Conservation (phyloP, 1,139 yeast species). For the Geotrichum histeridarum region DNA sequence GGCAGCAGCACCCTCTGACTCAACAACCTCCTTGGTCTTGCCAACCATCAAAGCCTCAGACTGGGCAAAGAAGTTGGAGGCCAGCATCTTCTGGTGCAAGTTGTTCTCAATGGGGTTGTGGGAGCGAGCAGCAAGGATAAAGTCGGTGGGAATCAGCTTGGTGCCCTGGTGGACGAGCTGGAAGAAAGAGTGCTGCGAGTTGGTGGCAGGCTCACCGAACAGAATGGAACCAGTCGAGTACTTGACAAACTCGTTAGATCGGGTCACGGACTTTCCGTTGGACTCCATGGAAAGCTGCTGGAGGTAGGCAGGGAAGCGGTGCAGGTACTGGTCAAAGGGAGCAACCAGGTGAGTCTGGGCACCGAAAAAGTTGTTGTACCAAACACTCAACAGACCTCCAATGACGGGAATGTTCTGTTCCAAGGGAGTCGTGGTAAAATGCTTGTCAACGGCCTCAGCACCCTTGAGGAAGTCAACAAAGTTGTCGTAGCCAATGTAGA, state of each 20-base stretch:
- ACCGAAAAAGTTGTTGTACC: slow-evolving; percentile 97
- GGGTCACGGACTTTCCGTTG: slow-evolving; percentile 94
- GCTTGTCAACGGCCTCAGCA: slow-evolving; percentile 95
- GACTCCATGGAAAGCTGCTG: slow-evolving; percentile 99
- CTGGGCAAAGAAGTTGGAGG: slow-evolving; percentile 97
- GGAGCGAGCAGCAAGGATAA: slow-evolving; percentile 92
- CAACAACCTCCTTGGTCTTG: slow-evolving; percentile 76
- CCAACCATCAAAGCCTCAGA: slow-evolving; percentile 98
- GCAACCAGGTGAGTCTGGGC: slow-evolving; percentile 98
- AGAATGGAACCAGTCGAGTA: slow-evolving; percentile 93
- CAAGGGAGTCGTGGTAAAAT: slow-evolving; percentile 75
- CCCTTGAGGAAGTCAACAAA: slow-evolving; percentile 89
- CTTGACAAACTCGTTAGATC: slow-evolving; percentile 83
- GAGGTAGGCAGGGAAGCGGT: slow-evolving; percentile 97
- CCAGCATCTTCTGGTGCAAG: slow-evolving; percentile 95
- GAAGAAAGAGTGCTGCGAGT: slow-evolving; percentile 98
- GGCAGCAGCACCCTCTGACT: slow-evolving; percentile 81
- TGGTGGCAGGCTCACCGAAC: slow-evolving; percentile 98
- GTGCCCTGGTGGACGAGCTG: slow-evolving; percentile 99
- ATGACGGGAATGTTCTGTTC: slow-evolving; percentile 87
- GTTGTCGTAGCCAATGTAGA: slow-evolving; percentile 92
- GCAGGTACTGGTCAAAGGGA: slow-evolving; percentile 96
- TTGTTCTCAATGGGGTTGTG: slow-evolving; percentile 95
- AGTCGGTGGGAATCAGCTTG: slow-evolving; percentile 92
- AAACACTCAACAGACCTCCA: slow-evolving; percentile 89